Evolutionary conservation across 106 monocot genomes (phyloP).

Genomic region (Vanilla planifolia): DNA sequence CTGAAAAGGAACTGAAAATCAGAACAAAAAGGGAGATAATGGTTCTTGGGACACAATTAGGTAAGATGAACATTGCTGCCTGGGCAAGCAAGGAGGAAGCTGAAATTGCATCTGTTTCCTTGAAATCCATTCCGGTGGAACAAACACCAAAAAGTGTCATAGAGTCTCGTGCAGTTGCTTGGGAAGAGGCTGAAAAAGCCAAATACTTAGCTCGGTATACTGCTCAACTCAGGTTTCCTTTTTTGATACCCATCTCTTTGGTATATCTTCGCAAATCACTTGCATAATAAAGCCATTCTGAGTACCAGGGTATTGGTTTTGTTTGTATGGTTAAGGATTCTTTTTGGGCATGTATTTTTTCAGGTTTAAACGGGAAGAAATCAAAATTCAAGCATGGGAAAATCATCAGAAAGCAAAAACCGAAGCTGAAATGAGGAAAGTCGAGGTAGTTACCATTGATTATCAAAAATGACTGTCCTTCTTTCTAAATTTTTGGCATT

Average conservation of each 20-base stretch:
- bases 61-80: conserved; percentile 83
- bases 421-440: conserved; percentile 53
- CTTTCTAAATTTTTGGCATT: too few species aligned
- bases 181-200: conserved; percentile 93
- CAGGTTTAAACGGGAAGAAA: conserved; percentile 43
- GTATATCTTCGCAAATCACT: too few species aligned
- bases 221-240: not conserved
- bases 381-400: conserved; percentile 53
- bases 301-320: not conserved
- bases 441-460: conserved; percentile 26
- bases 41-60: conserved; percentile 74
- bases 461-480: too few species aligned
- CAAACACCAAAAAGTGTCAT: conserved; percentile 29
- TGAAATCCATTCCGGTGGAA: conserved; percentile 19
- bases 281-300: too few species aligned
- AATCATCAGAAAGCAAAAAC: conserved; percentile 51
- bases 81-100: conserved; percentile 90
- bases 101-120: conserved; percentile 22
- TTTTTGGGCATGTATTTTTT: not conserved
- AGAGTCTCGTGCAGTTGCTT: conserved; percentile 73
- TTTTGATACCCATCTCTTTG: not conserved
- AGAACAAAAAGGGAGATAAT: conserved; percentile 91
- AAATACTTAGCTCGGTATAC: conserved; percentile 79
- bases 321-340: not conserved
- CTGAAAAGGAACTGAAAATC: conserved; percentile 64